Percentiles rank a stretch among this genome's conserved stretches.
These are phyloP conservation scores for Ampelomyces quisqualis DNA, from an alignment of 2,329 filamentous ascomycete genomes.

Conservation along the genomic window DNA sequence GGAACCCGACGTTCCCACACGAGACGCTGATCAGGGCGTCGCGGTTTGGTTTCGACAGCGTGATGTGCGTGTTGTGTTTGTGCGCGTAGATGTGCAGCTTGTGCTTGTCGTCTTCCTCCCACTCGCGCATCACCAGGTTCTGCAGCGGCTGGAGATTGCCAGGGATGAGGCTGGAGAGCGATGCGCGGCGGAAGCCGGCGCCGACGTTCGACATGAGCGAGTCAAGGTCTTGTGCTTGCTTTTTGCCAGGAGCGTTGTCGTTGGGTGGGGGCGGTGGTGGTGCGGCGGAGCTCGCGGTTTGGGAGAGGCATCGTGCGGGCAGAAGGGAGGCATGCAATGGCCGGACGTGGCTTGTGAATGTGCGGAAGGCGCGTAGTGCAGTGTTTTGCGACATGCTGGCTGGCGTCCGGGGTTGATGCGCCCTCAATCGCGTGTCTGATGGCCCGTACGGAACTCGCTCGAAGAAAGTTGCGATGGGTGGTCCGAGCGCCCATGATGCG, in stretches of 20 bases:
- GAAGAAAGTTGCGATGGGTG: slow-evolving; percentile 26
- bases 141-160: slow-evolving; percentile 3
- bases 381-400: slow-evolving; percentile 19
- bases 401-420: slow-evolving; percentile 22
- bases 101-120: slow-evolving; percentile 61
- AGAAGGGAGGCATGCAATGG: slow-evolving; percentile 41
- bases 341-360: slow-evolving; percentile 40
- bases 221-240: slow-evolving; percentile 15
- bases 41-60: slow-evolving; percentile 78
- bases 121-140: slow-evolving; percentile 27
- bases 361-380: slow-evolving; percentile 30
- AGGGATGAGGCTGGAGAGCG: slow-evolving; percentile 25
- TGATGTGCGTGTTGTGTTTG: slow-evolving; percentile 96
- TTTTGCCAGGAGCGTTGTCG: background rate
- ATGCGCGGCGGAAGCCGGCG: slow-evolving; percentile 18
- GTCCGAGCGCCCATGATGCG: slow-evolving; percentile 26
- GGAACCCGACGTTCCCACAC: slow-evolving; percentile 88
- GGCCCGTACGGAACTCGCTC: slow-evolving; percentile 9
- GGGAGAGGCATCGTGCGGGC: slow-evolving; percentile 39
- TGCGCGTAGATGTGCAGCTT: slow-evolving; percentile 84
- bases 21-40: slow-evolving; percentile 78
- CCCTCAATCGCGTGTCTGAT: slow-evolving; percentile 16
- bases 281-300: slow-evolving; percentile 24
- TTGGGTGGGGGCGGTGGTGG: slow-evolving; percentile 8
- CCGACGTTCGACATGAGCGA: slow-evolving; percentile 19